These are phyloP conservation scores for Candida ipomoeae DNA, from an alignment of 805 yeast genomes.

Conservation along the genomic window DNA sequence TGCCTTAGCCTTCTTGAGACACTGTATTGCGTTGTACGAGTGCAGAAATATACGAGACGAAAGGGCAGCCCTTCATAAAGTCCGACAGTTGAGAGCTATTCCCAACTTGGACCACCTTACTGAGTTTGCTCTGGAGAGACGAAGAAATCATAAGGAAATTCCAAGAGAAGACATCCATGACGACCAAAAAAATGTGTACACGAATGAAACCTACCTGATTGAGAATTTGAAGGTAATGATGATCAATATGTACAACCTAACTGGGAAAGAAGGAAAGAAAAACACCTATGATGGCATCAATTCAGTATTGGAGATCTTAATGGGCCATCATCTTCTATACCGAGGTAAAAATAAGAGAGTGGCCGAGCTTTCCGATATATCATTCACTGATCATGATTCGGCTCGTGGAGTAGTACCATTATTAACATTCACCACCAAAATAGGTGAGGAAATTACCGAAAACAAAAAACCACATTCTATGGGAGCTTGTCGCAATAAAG, in stretches of 20 bases:
- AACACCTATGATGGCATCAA: conserved; percentile 1
- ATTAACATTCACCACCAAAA: background rate
- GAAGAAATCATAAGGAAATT: background rate
- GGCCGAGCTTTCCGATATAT: conserved; percentile 3
- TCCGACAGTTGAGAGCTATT: background rate
- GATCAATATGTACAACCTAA: background rate
- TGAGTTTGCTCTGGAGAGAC: background rate
- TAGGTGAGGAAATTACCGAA: background rate
- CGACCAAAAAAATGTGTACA: background rate
- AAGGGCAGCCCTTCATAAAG: background rate
- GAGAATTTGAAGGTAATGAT: conserved; percentile 1
- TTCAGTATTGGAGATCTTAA: conserved; percentile 4
- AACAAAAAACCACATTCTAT: background rate
- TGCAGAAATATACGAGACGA: background rate
- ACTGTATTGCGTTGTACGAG: background rate
- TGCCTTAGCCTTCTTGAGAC: conserved; percentile 1
- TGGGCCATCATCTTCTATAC: conserved; percentile 5
- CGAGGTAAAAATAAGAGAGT: conserved; percentile 2
- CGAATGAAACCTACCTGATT: background rate
- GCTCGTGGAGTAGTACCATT: conserved; percentile 1
- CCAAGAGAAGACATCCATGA: background rate
- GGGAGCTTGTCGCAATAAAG: conserved; percentile 4
- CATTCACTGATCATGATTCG: background rate
- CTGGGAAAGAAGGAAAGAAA: background rate
- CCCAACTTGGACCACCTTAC: background rate